phyloP scores from a whole-genome alignment of 1,139 yeast genomes.

The Nakaseomyces kungkrabaensis region DNA sequence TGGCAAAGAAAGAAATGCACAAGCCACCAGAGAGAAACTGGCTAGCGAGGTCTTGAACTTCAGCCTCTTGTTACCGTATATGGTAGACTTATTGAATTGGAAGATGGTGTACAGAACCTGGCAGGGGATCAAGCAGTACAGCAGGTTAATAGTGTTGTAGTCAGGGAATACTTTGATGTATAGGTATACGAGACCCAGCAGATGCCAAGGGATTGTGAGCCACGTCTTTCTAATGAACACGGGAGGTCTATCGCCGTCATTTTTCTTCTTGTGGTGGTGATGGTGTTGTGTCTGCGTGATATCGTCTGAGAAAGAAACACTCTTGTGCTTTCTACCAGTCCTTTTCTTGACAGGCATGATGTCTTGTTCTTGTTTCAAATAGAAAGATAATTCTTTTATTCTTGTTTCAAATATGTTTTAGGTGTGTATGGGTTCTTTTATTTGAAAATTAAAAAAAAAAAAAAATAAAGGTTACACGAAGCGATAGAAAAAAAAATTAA shows the following conservation, averaged over 20 bases:
- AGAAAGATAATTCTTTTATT: too few species aligned
- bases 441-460: too few species aligned
- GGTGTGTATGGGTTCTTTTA: too few species aligned
- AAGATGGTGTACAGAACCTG: conserved; percentile 24
- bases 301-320: conserved; percentile 33
- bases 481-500: too few species aligned
- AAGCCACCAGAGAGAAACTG: conserved; percentile 31
- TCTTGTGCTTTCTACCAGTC: conserved; percentile 22
- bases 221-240: conserved; percentile 28
- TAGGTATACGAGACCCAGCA: conserved; percentile 33
- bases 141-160: conserved; percentile 30
- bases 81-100: conserved; percentile 24
- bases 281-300: conserved; percentile 22
- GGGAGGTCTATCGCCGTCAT: conserved; percentile 26
- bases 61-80: conserved; percentile 27
- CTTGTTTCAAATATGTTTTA: too few species aligned
- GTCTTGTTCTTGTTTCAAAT: not conserved
- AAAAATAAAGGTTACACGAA: too few species aligned
- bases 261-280: conserved; percentile 19
- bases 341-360: conserved; percentile 21
- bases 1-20: conserved; percentile 42
- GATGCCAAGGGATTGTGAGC: conserved; percentile 41
- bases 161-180: conserved; percentile 30
- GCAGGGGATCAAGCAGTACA: conserved; percentile 22
- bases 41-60: conserved; percentile 33